A percentile compares a stretch with the other conserved stretches of the same genome.
phyloP scores from a whole-genome alignment of 2,329 filamentous ascomycete genomes.

The Colletotrichum lini region DNA sequence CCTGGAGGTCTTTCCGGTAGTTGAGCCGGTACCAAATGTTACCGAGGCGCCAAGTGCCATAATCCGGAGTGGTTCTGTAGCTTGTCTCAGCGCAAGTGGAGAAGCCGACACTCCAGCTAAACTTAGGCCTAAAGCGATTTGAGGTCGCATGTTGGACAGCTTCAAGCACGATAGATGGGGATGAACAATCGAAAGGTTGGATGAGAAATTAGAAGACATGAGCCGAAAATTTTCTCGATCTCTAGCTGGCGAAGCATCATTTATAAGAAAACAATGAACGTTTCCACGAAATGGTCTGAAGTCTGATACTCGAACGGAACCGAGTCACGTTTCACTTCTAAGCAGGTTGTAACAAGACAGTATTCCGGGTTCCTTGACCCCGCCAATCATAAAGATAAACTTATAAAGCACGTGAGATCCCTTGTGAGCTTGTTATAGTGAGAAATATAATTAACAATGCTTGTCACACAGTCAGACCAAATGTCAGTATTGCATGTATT shows the following conservation, averaged over 20 bases:
- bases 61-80: slow-evolving; percentile 20
- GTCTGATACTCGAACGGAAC: slow-evolving; percentile 39
- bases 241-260: neutral
- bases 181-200: too few species aligned
- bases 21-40: slow-evolving; percentile 45
- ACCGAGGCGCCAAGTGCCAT: slow-evolving; percentile 39
- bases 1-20: slow-evolving; percentile 51
- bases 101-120: neutral
- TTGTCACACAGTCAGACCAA: too few species aligned
- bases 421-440: too few species aligned
- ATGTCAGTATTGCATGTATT: too few species aligned
- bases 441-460: too few species aligned
- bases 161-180: neutral
- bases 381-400: neutral
- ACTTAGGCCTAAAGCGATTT: neutral
- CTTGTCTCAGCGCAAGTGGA: slow-evolving; percentile 16
- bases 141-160: neutral
- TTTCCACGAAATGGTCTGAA: slow-evolving; percentile 10
- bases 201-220: neutral
- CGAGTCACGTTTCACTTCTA: slow-evolving; percentile 25
- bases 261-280: neutral
- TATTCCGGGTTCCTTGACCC: too few species aligned
- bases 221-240: neutral
- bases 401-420: too few species aligned
- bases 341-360: slow-evolving; percentile 19